These are phyloP conservation scores for Cupressus sempervirens DNA, from an alignment of 75 land plant genomes.

Conservation along the genomic window DNA sequence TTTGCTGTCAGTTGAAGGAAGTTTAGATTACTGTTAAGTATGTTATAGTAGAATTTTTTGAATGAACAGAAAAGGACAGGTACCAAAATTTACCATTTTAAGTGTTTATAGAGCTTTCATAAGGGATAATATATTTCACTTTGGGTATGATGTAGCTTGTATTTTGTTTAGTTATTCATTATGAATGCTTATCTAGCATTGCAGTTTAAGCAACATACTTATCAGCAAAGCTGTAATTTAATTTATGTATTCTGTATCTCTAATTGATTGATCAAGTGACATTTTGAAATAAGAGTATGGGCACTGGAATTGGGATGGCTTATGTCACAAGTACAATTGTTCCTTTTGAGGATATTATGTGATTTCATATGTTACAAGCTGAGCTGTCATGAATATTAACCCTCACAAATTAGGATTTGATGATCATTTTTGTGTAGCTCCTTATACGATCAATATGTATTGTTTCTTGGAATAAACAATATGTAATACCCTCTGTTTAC, in stretches of 20 bases:
- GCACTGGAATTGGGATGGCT: neutral
- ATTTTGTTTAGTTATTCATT: neutral
- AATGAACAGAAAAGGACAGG: neutral
- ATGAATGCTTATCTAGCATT: neutral
- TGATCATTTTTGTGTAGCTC: neutral
- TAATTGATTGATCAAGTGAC: neutral
- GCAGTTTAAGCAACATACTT: neutral
- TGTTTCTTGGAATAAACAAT: neutral
- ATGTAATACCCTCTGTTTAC: too few species aligned
- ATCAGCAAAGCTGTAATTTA: neutral
- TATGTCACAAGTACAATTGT: neutral
- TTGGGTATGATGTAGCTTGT: neutral
- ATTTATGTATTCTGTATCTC: neutral
- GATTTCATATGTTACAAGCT: neutral
- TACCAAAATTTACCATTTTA: neutral
- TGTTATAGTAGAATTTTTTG: neutral
- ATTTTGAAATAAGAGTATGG: neutral
- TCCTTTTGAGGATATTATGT: neutral
- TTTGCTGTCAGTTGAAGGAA: neutral
- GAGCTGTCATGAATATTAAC: neutral
- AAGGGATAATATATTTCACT: neutral
- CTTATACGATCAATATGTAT: neutral
- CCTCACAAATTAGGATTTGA: neutral
- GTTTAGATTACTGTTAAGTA: neutral
- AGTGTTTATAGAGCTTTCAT: neutral